Evolutionary conservation across 192 early-diverging fungal genomes (phyloP).

Genomic region (Rhizoclosmatium globosum): DNA sequence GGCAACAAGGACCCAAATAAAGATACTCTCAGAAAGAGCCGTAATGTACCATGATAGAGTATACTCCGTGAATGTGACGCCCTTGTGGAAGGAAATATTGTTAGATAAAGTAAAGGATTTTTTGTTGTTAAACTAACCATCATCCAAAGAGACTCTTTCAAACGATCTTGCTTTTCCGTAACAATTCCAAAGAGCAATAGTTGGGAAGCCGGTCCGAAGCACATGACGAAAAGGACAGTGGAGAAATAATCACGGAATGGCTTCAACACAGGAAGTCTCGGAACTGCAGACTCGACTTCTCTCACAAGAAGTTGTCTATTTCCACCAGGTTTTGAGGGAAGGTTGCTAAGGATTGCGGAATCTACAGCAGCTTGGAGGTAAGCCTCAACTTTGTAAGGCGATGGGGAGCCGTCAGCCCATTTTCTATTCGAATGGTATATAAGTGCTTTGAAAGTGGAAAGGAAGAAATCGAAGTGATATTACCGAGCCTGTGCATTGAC

Average conservation of each 20-base stretch:
- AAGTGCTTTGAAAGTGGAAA: too few relatives aligned
- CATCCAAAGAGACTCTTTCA: slow-evolving; percentile 1
- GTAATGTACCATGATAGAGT: slow-evolving; percentile 28
- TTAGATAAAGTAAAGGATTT: background rate
- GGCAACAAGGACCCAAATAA: slow-evolving; percentile 8
- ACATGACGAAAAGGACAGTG: background rate
- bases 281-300: background rate
- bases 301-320: background rate
- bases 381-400: background rate
- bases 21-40: slow-evolving; percentile 1
- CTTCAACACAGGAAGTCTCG: background rate
- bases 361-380: slow-evolving; percentile 1
- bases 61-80: slow-evolving; percentile 4
- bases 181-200: background rate
- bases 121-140: too few relatives aligned
- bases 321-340: background rate
- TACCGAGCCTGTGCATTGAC: background rate
- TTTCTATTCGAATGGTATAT: background rate
- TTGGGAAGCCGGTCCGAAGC: background rate
- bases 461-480: background rate
- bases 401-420: background rate
- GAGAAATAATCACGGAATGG: background rate
- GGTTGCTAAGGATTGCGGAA: background rate
- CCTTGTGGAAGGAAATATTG: background rate
- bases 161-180: background rate